phyloP scores from a whole-genome alignment of 345 rosid genomes.

The Geranium brycei region DNA sequence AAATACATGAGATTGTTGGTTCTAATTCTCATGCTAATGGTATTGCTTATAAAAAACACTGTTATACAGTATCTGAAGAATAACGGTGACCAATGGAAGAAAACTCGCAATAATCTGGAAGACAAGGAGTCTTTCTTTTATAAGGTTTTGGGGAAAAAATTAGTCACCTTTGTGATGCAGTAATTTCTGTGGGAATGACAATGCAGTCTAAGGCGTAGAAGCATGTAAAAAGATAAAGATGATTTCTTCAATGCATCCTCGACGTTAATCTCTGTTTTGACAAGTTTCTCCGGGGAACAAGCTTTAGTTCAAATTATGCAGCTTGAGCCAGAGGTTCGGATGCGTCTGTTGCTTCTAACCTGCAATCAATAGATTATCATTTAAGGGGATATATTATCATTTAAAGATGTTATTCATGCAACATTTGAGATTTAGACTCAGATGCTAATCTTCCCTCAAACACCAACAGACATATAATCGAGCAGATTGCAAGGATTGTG shows the following conservation, averaged over 20 bases:
- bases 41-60: no score
- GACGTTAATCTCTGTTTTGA: background rate
- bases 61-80: no score
- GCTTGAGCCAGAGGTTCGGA: conserved; percentile 49
- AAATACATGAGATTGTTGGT: no score
- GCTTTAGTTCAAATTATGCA: conserved; percentile 17
- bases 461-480: background rate
- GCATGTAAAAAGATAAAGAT: background rate
- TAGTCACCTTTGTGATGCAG: background rate
- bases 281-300: background rate
- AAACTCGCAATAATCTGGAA: background rate
- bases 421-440: no score
- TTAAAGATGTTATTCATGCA: background rate
- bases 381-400: background rate
- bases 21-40: no score
- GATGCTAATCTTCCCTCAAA: background rate
- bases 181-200: background rate
- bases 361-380: conserved; percentile 14
- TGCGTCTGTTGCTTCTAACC: conserved; percentile 25
- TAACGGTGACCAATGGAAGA: no score
- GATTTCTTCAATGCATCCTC: background rate
- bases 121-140: background rate
- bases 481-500: no score
- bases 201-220: background rate
- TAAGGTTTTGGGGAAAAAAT: background rate